A percentile compares a stretch with the other conserved stretches of the same genome.
These are phyloP conservation scores for Whalleya microplaca DNA, from an alignment of 2,329 filamentous ascomycete species.

Conservation along the genomic window DNA sequence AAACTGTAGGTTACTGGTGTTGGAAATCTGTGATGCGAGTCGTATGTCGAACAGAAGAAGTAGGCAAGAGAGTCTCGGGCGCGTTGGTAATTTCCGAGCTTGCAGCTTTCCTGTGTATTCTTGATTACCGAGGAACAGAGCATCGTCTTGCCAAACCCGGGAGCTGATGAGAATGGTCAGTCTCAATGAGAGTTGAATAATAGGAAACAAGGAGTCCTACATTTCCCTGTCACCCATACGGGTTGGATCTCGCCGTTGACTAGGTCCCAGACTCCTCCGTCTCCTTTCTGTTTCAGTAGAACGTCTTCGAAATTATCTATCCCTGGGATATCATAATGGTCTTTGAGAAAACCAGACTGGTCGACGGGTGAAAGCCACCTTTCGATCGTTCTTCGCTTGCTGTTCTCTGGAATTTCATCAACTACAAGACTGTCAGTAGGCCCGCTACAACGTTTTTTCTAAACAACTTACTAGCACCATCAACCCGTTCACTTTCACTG, in stretches of 20 bases:
- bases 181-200: not conserved
- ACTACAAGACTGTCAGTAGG: conserved; percentile 3
- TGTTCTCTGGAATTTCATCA: not conserved
- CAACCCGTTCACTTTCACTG: not conserved
- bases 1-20: not conserved
- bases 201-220: not conserved
- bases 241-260: too few relatives aligned
- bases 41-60: conserved; percentile 20
- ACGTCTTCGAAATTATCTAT: conserved; percentile 11
- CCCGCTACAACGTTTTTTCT: not conserved
- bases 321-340: conserved; percentile 9
- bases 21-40: not conserved
- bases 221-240: conserved; percentile 6
- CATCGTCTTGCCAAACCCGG: conserved; percentile 24
- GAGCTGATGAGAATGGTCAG: conserved; percentile 10
- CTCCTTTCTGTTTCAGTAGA: too few relatives aligned
- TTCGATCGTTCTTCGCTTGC: conserved; percentile 8
- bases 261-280: too few relatives aligned
- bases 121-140: conserved; percentile 20
- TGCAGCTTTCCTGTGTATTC: conserved; percentile 6
- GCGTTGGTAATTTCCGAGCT: not conserved
- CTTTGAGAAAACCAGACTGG: conserved; percentile 15
- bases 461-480: conserved; percentile 14
- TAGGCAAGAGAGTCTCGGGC: conserved; percentile 22
- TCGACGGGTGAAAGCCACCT: conserved; percentile 18